Conservation (phyloP, 768 basidiomycete genomes). For the Rhodotorula paludigena region DNA sequence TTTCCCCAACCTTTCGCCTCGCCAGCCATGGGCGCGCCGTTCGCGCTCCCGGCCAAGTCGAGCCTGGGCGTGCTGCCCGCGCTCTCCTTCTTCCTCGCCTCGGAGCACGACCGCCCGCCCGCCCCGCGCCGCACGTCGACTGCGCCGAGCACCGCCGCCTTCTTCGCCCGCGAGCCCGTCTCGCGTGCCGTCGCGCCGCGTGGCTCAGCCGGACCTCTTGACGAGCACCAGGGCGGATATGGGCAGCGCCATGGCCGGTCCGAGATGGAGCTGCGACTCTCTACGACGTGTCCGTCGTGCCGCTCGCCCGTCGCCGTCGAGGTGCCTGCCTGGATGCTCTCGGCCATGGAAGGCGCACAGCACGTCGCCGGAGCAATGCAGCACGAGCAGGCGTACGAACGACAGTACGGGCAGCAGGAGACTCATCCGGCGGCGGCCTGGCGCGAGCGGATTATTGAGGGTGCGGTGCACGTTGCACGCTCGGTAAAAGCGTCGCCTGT, state of each 20-base stretch:
- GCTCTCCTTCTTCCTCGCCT: neutral
- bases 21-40: neutral
- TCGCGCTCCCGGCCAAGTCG: neutral
- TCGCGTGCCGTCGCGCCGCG: neutral
- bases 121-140: neutral
- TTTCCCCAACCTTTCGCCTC: neutral
- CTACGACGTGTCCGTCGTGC: slow-evolving; percentile 6
- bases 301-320: slow-evolving; percentile 13
- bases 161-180: neutral
- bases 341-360: slow-evolving; percentile 10
- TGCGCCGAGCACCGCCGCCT: neutral
- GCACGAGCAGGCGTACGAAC: neutral
- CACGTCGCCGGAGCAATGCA: neutral
- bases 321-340: slow-evolving; percentile 14
- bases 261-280: neutral
- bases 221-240: neutral
- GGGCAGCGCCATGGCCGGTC: neutral
- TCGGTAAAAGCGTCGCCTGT: slow-evolving; percentile 19
- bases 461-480: neutral
- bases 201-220: no score
- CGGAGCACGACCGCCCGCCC: neutral
- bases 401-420: neutral
- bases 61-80: neutral
- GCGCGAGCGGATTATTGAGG: neutral
- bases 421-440: neutral